A percentile compares a stretch with the other conserved stretches of the same genome.
phyloP scores from a whole-genome alignment of 768 basidiomycete species.

The Tylopilus sp. region DNA sequence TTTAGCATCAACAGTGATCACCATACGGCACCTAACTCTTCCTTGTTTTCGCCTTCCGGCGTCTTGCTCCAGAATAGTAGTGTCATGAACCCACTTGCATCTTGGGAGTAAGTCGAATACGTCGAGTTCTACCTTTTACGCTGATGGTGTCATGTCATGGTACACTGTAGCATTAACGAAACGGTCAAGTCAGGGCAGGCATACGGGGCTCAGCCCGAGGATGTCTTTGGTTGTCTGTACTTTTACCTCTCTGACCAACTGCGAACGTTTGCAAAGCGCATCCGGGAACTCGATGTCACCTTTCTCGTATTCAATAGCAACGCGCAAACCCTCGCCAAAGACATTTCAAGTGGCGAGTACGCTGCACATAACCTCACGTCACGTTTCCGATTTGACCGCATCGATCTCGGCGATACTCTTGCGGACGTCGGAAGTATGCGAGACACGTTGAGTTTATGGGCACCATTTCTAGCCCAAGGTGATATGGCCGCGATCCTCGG shows the following conservation, averaged over 20 bases:
- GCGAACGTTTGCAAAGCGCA: slow-evolving; percentile 34
- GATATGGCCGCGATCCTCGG: slow-evolving; percentile 35
- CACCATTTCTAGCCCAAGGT: slow-evolving; percentile 31
- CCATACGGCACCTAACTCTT: slow-evolving; percentile 38
- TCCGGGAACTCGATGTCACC: slow-evolving; percentile 34
- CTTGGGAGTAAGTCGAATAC: slow-evolving; percentile 42
- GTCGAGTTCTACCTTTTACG: neutral
- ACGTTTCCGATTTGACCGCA: slow-evolving; percentile 38
- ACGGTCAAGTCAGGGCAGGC: slow-evolving; percentile 37
- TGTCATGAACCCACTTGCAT: slow-evolving; percentile 40
- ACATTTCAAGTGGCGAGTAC: slow-evolving; percentile 27
- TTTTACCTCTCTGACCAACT: slow-evolving; percentile 42
- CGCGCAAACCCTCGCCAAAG: slow-evolving; percentile 37
- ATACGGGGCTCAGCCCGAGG: slow-evolving; percentile 36
- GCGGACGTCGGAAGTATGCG: slow-evolving; percentile 34
- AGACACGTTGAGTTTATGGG: slow-evolving; percentile 35
- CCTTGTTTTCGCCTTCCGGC: slow-evolving; percentile 43
- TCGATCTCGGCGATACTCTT: slow-evolving; percentile 40
- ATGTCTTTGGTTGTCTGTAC: slow-evolving; percentile 48
- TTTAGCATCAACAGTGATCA: slow-evolving; percentile 38
- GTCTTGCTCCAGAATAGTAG: slow-evolving; percentile 39
- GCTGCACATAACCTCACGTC: slow-evolving; percentile 23
- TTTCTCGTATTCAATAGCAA: slow-evolving; percentile 36
- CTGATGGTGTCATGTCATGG: neutral
- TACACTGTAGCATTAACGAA: slow-evolving; percentile 33